Percentiles rank a stretch among this genome's conserved stretches.
These are phyloP conservation scores for Phytophthora hibernalis DNA, from an alignment of 352 stramenopile genomes.

Conservation along the genomic window DNA sequence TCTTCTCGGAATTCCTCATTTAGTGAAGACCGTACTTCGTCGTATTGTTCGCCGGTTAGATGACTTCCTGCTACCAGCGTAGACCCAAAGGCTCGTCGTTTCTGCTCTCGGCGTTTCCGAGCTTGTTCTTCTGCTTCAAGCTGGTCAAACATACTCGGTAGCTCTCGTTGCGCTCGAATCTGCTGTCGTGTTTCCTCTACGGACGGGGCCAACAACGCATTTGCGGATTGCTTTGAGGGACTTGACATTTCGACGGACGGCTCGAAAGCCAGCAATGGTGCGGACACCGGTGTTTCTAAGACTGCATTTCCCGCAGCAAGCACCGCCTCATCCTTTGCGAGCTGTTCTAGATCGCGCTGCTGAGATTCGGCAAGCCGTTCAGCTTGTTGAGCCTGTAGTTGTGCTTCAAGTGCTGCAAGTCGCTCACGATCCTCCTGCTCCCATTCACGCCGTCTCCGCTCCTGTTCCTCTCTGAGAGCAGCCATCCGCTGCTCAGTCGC, in stretches of 20 bases:
- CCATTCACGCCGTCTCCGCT: constrained; percentile 69
- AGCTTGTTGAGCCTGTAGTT: constrained; percentile 53
- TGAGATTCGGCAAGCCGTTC: constrained; percentile 41
- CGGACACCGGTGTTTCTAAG: not conserved
- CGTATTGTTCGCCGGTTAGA: constrained; percentile 31
- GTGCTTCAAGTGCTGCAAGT: constrained; percentile 53
- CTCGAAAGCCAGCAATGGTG: constrained; percentile 10
- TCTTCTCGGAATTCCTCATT: constrained; percentile 51
- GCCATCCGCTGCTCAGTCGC: constrained; percentile 68
- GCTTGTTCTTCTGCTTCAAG: constrained; percentile 76
- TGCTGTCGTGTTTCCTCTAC: constrained; percentile 42
- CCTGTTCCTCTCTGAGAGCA: constrained; percentile 68
- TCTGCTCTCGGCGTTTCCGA: constrained; percentile 44
- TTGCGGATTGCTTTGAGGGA: constrained; percentile 2
- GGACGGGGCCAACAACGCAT: constrained; percentile 25
- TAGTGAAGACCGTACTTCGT: constrained; percentile 48
- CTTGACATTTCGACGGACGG: constrained; percentile 20
- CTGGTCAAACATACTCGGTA: constrained; percentile 81
- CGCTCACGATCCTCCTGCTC: constrained; percentile 66
- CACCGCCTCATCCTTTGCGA: constrained; percentile 34
- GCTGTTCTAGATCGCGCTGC: constrained; percentile 43
- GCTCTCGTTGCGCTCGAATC: constrained; percentile 48
- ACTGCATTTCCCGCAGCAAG: not conserved
- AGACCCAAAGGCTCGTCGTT: constrained; percentile 26
- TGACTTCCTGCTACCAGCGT: constrained; percentile 13